Evolutionary conservation across 1,139 yeast genomes (phyloP).

Genomic region (Candida pseudoviswanathii): DNA sequence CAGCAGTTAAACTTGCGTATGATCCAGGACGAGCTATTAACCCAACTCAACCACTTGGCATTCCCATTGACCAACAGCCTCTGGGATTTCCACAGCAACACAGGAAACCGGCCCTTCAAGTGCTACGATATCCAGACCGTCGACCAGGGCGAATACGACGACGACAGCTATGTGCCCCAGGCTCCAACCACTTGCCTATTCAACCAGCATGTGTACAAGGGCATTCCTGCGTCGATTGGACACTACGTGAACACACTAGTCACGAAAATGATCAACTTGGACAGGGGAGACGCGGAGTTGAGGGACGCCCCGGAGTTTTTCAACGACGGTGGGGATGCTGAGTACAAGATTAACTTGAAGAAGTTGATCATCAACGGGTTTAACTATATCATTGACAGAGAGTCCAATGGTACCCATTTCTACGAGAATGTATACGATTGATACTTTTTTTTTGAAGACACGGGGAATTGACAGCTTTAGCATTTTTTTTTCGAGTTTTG

Average conservation of each 20-base stretch:
- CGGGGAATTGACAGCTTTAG: too few species aligned
- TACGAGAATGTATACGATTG: conserved; percentile 30
- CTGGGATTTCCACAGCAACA: conserved; percentile 41
- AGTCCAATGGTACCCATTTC: conserved; percentile 46
- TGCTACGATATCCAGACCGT: conserved; percentile 37
- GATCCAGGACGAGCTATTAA: conserved; percentile 21
- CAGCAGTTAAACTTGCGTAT: conserved; percentile 42
- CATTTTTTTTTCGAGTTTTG: too few species aligned
- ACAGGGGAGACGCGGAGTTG: conserved; percentile 47
- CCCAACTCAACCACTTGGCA: conserved; percentile 24
- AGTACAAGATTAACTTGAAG: conserved; percentile 23
- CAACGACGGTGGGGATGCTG: conserved; percentile 36
- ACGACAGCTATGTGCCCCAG: conserved; percentile 23
- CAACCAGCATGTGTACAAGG: conserved; percentile 12
- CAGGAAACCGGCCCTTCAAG: conserved; percentile 29
- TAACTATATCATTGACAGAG: conserved; percentile 38
- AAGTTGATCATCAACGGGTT: conserved; percentile 39
- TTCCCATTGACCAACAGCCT: conserved; percentile 26
- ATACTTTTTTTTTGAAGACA: too few species aligned
- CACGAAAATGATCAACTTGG: conserved; percentile 31
- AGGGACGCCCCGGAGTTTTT: conserved; percentile 17
- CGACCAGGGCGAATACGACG: conserved; percentile 45
- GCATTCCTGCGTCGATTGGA: conserved; percentile 27
- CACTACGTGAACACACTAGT: conserved; percentile 40
- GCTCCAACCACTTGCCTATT: conserved; percentile 20